Conservation (phyloP, 1,284 basidiomycete species). For the Cryptococcus sp. region DNA sequence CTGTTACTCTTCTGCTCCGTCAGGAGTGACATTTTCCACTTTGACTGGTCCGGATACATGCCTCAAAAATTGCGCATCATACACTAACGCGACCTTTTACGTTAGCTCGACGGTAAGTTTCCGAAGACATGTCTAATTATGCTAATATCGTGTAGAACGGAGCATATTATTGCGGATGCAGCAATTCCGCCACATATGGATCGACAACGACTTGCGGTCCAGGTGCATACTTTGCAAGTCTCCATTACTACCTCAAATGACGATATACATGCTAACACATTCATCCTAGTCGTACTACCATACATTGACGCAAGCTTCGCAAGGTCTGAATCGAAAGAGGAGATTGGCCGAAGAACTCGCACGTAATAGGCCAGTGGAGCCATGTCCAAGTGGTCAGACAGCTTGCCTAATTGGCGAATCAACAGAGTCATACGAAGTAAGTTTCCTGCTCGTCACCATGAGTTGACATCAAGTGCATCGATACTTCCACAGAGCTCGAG, state of each 20-base stretch:
- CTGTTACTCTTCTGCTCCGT: neutral
- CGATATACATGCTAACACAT: neutral
- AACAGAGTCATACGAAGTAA: slow-evolving; percentile 1
- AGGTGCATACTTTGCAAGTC: neutral
- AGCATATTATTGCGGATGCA: neutral
- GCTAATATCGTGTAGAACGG: neutral
- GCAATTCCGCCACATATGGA: neutral
- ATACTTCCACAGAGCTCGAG: slow-evolving; percentile 18
- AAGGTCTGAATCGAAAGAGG: neutral
- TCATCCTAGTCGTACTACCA: neutral
- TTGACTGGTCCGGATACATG: neutral
- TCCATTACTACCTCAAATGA: neutral
- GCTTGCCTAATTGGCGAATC: neutral
- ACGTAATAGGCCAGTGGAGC: neutral
- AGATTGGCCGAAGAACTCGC: neutral
- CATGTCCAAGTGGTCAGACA: neutral
- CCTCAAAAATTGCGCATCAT: neutral
- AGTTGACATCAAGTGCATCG: slow-evolving; percentile 16
- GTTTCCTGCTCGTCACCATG: neutral
- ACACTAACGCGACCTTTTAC: neutral
- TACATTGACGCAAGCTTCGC: neutral
- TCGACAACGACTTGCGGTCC: neutral
- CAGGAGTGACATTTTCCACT: neutral
- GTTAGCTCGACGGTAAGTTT: neutral
- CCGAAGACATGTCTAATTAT: neutral